phyloP scores from a whole-genome alignment of 768 basidiomycete species.

The Phylloporus sp. region DNA sequence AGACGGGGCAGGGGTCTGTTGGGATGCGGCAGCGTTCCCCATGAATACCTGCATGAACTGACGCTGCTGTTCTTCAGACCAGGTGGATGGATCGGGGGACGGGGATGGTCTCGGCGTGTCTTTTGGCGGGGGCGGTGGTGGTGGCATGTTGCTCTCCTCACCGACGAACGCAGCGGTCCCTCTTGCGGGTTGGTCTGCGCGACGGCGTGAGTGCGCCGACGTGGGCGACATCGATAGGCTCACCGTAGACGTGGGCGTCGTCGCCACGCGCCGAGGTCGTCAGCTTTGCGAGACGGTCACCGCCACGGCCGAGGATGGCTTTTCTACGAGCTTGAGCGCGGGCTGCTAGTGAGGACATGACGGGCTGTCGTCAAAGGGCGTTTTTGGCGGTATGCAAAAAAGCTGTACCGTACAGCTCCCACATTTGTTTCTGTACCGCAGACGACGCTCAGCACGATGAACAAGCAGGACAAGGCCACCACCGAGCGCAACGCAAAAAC shows the following conservation, averaged over 20 bases:
- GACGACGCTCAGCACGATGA: constrained; percentile 27
- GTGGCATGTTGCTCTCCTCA: constrained; percentile 31
- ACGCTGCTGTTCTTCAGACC: constrained; percentile 65
- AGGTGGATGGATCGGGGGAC: constrained; percentile 49
- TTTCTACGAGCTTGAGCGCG: constrained; percentile 74
- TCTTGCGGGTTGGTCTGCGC: constrained; percentile 14
- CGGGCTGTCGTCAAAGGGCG: constrained; percentile 5
- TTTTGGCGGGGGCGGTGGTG: constrained; percentile 18
- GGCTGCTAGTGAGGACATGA: constrained; percentile 48
- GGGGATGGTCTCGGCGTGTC: constrained; percentile 25
- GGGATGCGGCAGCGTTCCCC: constrained; percentile 24
- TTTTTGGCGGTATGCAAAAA: too few species aligned
- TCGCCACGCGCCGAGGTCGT: constrained; percentile 72
- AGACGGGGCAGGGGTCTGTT: background rate
- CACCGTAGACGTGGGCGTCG: constrained; percentile 53
- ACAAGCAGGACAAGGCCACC: constrained; percentile 76
- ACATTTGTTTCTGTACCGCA: too few species aligned
- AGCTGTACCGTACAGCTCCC: too few species aligned
- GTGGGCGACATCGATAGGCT: background rate
- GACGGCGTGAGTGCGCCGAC: background rate
- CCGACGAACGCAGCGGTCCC: constrained; percentile 33
- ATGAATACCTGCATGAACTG: constrained; percentile 67
- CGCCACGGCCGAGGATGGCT: constrained; percentile 68
- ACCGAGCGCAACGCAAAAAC: constrained; percentile 74
- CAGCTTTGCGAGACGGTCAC: constrained; percentile 72